These are phyloP conservation scores for Ceratobasidium sp. DNA, from an alignment of 1,284 basidiomycete genomes.

Conservation along the genomic window DNA sequence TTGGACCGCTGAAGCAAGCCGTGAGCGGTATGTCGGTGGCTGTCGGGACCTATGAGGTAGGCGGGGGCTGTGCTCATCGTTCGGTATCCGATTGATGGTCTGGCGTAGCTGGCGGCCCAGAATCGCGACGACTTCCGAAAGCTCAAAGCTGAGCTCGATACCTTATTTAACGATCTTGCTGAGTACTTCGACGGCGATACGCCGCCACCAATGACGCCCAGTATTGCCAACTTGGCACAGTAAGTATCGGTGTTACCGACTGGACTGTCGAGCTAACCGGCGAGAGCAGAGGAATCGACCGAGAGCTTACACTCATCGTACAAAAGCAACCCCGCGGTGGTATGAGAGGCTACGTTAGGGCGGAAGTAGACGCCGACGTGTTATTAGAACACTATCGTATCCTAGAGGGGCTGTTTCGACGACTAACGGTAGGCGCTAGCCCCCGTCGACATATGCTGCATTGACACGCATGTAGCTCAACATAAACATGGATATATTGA, in stretches of 20 bases:
- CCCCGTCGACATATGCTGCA: too few species aligned
- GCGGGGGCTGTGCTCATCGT: background rate
- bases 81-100: background rate
- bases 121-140: background rate
- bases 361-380: background rate
- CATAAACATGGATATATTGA: conserved; percentile 6
- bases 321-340: background rate
- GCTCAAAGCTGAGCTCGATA: background rate
- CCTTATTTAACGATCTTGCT: background rate
- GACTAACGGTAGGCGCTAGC: background rate
- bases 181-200: background rate
- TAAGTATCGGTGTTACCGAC: background rate
- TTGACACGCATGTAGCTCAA: background rate
- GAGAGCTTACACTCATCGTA: background rate
- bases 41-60: background rate
- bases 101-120: background rate
- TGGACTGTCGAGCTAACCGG: too few species aligned
- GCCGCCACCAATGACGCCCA: background rate
- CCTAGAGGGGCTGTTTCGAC: background rate
- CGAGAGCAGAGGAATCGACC: background rate
- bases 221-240: background rate
- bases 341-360: background rate
- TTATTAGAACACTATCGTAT: background rate
- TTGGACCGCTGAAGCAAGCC: background rate
- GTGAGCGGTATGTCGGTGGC: background rate